phyloP scores from a whole-genome alignment of 2,329 filamentous ascomycete species.

The Macrophomina pseudophaseolina region DNA sequence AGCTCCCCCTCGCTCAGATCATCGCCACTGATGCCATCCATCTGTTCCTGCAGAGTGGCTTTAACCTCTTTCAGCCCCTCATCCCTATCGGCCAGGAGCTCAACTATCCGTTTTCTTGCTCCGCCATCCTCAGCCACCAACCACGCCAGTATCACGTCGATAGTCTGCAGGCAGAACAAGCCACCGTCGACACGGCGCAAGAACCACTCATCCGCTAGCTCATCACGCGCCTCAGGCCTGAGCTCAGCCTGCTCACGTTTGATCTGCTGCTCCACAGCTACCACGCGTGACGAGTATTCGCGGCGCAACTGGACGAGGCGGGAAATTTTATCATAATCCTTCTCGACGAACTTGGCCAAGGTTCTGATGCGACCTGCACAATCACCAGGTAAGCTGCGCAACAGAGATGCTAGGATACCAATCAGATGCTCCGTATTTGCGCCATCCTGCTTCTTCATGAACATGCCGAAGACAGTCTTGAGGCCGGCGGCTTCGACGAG shows the following conservation, averaged over 20 bases:
- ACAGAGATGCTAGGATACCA: slow-evolving; percentile 80
- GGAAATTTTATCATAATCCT: slow-evolving; percentile 83
- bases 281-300: slow-evolving; percentile 70
- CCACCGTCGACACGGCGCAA: slow-evolving; percentile 80
- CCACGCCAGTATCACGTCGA: slow-evolving; percentile 89
- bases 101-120: slow-evolving; percentile 67
- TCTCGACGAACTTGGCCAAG: slow-evolving; percentile 94
- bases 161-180: slow-evolving; percentile 78
- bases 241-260: slow-evolving; percentile 64
- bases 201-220: slow-evolving; percentile 70
- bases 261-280: slow-evolving; percentile 67
- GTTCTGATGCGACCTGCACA: slow-evolving; percentile 80
- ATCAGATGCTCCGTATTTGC: slow-evolving; percentile 78
- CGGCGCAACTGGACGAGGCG: slow-evolving; percentile 74
- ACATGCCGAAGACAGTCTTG: slow-evolving; percentile 82
- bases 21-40: slow-evolving; percentile 59
- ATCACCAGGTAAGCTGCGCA: slow-evolving; percentile 78
- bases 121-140: slow-evolving; percentile 86
- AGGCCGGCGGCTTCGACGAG: slow-evolving; percentile 84
- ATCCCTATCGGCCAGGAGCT: slow-evolving; percentile 69
- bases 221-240: slow-evolving; percentile 64
- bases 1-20: slow-evolving; percentile 59
- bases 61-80: slow-evolving; percentile 68
- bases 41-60: slow-evolving; percentile 71
- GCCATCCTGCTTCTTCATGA: slow-evolving; percentile 79